Evolutionary conservation across 2,329 filamentous ascomycete species (phyloP).

Genomic region (Dryadomyces sulphureus): DNA sequence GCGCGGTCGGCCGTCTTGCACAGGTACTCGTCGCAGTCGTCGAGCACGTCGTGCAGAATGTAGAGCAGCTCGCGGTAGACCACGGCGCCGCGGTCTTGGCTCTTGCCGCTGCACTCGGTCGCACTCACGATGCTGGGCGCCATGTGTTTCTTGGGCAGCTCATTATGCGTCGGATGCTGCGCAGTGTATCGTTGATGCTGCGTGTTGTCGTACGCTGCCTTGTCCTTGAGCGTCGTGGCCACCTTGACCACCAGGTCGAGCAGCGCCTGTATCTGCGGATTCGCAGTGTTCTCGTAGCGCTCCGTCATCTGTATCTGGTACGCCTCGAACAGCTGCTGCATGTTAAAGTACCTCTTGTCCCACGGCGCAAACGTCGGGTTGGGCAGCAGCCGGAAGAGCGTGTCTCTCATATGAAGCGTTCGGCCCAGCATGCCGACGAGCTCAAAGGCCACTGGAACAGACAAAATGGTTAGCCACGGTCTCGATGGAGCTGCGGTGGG

Average conservation of each 20-base stretch:
- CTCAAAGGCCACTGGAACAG: slow-evolving; percentile 36
- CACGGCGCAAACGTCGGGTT: slow-evolving; percentile 41
- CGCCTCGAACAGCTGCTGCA: slow-evolving; percentile 25
- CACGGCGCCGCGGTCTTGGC: not conserved
- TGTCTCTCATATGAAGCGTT: slow-evolving; percentile 32
- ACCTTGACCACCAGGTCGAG: not conserved
- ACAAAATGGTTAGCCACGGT: not conserved
- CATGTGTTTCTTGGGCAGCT: too few relatives aligned
- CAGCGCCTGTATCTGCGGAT: not conserved
- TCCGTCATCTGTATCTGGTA: slow-evolving; percentile 14
- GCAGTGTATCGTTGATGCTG: too few relatives aligned
- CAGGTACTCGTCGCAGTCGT: not conserved
- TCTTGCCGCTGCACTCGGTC: not conserved
- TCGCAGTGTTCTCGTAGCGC: not conserved
- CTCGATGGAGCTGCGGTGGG: too few relatives aligned
- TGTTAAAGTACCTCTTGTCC: slow-evolving; percentile 32
- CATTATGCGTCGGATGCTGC: too few relatives aligned
- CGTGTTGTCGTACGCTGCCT: not conserved
- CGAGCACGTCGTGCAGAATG: not conserved
- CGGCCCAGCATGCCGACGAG: slow-evolving; percentile 42
- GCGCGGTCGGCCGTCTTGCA: slow-evolving; percentile 3
- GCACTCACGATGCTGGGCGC: too few relatives aligned
- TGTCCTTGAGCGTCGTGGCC: not conserved
- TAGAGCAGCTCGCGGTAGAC: not conserved
- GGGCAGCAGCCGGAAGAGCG: slow-evolving; percentile 36